Conservation (phyloP, 805 yeast genomes). For the Nakazawaea siamensis region DNA sequence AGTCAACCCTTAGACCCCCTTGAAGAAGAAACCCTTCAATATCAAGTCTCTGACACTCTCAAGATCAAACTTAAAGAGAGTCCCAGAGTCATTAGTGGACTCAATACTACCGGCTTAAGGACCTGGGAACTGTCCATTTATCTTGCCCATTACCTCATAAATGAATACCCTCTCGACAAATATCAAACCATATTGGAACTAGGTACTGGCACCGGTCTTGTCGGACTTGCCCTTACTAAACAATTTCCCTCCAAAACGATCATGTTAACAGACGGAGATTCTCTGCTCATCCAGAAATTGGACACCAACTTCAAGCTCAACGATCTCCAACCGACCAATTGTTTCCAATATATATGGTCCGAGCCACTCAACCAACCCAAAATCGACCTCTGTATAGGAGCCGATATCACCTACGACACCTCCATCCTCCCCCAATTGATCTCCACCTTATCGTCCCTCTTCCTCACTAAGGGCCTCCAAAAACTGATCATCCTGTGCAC, state of each 20-base stretch:
- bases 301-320: slow-evolving; percentile 38
- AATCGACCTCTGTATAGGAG: slow-evolving; percentile 52
- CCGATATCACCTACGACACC: slow-evolving; percentile 84
- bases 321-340: slow-evolving; percentile 12
- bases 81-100: slow-evolving; percentile 57
- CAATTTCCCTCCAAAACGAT: slow-evolving; percentile 19
- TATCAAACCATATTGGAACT: slow-evolving; percentile 50
- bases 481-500: slow-evolving; percentile 55
- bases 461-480: slow-evolving; percentile 11
- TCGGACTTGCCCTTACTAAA: slow-evolving; percentile 41
- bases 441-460: slow-evolving; percentile 34
- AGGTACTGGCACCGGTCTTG: slow-evolving; percentile 88
- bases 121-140: slow-evolving; percentile 92
- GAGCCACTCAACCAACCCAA: slow-evolving; percentile 31
- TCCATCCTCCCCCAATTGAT: slow-evolving; percentile 48
- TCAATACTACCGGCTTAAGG: slow-evolving; percentile 82
- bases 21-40: slow-evolving; percentile 28
- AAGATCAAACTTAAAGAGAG: slow-evolving; percentile 40
- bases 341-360: slow-evolving; percentile 50
- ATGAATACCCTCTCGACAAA: slow-evolving; percentile 2
- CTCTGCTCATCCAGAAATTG: slow-evolving; percentile 40
- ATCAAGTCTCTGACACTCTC: slow-evolving; percentile 18
- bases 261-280: slow-evolving; percentile 62
- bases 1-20: slow-evolving; percentile 28
- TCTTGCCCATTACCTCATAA: slow-evolving; percentile 42